Evolutionary conservation across 1,284 basidiomycete genomes (phyloP), one percentile per base, ranked within the genome.

Genomic region (Xanthoconium separans): DNA sequence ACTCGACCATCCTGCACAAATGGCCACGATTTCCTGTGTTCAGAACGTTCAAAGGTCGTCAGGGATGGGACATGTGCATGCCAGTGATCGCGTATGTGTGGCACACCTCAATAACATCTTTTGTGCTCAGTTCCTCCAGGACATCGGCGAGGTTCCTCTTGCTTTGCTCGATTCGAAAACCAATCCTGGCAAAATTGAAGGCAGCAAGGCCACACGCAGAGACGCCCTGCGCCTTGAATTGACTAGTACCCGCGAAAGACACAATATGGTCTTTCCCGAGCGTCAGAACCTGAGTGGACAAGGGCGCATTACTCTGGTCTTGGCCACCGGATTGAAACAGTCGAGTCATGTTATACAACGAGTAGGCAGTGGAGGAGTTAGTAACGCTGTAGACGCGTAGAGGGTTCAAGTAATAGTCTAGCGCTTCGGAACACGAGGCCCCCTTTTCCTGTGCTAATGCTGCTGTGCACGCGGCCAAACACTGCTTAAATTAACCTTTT

Each of bases 131-230:
- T 41, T 53, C 55, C 33, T 66, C 43, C 61, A 67, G 42, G 11
- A 68, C 20, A 2, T 64, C 57, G 3, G 46, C 2, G 16, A 60
- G 44, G 16, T 36, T 54, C 18, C 30, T 43, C 7, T 13, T 53
- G 27, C 46, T 33, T 10, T 54, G 44, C 10, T 67, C 58, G 20
- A 69, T 58, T 12, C 59, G 65, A 40, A 70, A 67, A 13, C 54
- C 56, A 24, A 81, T 60, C 47, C 82, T 70, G 5, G 79, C 80
- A 57, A 82, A 84, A 63, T 87, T 87, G 61, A 87, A 64, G 4
- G 81, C 77, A 7, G 83, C 84, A 24, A 87, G 71, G 18, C 84
- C 85, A 58, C 84, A 87, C 7, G 83, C 77, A 34, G 84, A 80
- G 27, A 71, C 66, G 1, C 74, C 75, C 30, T 59, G 70, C 9